Evolutionary conservation across 2,329 filamentous ascomycete species (phyloP).

Genomic region (Aspergillus pseudotamarii): DNA sequence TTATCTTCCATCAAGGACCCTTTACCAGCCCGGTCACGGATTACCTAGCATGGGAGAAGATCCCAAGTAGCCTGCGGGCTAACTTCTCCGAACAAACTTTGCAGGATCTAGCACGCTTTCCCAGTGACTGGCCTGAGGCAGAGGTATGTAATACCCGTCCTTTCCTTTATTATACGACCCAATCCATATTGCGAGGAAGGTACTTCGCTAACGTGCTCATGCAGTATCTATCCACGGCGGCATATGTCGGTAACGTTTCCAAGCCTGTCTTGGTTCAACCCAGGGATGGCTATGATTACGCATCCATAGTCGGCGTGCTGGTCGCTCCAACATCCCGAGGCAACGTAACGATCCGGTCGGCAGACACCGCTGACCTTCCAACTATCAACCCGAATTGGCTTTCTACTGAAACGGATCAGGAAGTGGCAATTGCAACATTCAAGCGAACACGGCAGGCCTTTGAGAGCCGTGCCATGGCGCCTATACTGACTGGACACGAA

Average conservation of each 20-base stretch:
- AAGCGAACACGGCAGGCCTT: slow-evolving; percentile 45
- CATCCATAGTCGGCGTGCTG: slow-evolving; percentile 35
- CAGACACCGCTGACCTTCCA: slow-evolving; percentile 38
- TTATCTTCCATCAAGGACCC: slow-evolving; percentile 22
- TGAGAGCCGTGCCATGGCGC: slow-evolving; percentile 24
- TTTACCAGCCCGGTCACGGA: slow-evolving; percentile 12
- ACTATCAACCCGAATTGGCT: slow-evolving; percentile 52
- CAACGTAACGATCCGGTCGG: slow-evolving; percentile 45
- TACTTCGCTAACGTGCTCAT: neutral
- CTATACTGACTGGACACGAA: slow-evolving; percentile 37
- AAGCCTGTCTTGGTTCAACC: slow-evolving; percentile 13
- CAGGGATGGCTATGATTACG: slow-evolving; percentile 36
- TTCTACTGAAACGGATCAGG: slow-evolving; percentile 42
- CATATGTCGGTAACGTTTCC: slow-evolving; percentile 19
- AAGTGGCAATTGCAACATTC: slow-evolving; percentile 46
- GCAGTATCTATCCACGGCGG: slow-evolving; percentile 27
- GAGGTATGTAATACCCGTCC: slow-evolving; percentile 7
- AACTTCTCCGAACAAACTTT: slow-evolving; percentile 15
- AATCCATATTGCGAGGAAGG: no score
- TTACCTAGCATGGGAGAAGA: slow-evolving; percentile 28
- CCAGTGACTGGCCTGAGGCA: slow-evolving; percentile 34
- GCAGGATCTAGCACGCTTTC: slow-evolving; percentile 20
- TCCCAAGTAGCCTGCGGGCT: slow-evolving; percentile 16
- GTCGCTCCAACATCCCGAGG: slow-evolving; percentile 49
- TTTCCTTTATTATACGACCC: neutral